Conservation (phyloP, 139 green algal genomes). For the Desmodesmus armatus region DNA sequence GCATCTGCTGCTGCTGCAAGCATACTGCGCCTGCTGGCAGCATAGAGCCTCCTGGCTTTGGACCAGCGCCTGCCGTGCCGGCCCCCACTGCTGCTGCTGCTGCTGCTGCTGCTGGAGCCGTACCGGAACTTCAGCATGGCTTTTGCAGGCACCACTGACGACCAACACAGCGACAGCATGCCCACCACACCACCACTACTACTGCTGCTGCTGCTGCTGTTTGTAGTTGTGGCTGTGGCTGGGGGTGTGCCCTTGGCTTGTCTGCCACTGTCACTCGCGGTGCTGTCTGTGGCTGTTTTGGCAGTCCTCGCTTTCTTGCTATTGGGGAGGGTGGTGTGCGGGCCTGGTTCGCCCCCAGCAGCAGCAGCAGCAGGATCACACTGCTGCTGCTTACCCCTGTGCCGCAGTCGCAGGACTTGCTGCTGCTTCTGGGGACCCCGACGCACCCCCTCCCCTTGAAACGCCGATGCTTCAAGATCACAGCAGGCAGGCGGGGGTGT, state of each 20-base stretch:
- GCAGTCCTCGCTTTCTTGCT: too few species aligned
- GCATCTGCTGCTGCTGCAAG: conserved; percentile 4
- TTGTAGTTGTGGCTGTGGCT: not conserved
- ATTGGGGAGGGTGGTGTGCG: too few species aligned
- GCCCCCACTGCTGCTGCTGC: not conserved
- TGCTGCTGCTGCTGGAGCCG: not conserved
- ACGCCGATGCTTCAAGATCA: not conserved
- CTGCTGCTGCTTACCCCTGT: not conserved
- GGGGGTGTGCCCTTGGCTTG: not conserved
- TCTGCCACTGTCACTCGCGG: not conserved
- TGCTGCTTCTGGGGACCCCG: not conserved
- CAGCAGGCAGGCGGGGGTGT: conserved; percentile 35
- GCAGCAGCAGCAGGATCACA: not conserved
- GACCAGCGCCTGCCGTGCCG: not conserved
- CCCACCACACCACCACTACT: not conserved
- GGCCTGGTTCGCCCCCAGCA: too few species aligned
- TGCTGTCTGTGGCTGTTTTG: not conserved
- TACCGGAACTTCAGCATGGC: not conserved
- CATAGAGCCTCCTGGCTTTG: not conserved
- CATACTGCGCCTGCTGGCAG: not conserved
- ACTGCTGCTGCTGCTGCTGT: conserved; percentile 2
- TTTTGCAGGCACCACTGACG: not conserved
- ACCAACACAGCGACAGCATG: not conserved
- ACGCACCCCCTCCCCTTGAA: not conserved
- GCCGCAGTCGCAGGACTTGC: not conserved